Evolutionary conservation across 805 yeast genomes (phyloP).

Genomic region (Lipomyces starkeyi): DNA sequence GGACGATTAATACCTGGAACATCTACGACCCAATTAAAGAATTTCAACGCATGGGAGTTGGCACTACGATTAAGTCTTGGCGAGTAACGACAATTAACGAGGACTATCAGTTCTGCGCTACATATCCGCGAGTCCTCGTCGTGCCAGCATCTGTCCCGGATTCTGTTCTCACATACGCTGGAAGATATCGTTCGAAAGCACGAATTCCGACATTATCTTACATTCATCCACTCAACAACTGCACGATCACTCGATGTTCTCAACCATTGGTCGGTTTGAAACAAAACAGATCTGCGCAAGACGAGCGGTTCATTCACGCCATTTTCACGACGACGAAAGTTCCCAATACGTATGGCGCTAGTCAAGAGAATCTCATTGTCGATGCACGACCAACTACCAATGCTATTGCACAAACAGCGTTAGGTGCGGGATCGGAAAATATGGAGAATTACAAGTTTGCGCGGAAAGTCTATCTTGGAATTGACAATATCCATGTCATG

Average conservation of each 20-base stretch:
- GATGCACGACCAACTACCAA: constrained; percentile 93
- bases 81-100: constrained; percentile 68
- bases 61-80: constrained; percentile 56
- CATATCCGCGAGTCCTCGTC: constrained; percentile 72
- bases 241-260: constrained; percentile 85
- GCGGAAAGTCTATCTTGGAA: constrained; percentile 78
- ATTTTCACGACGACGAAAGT: constrained; percentile 66
- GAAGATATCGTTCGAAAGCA: constrained; percentile 81
- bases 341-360: constrained; percentile 44
- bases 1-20: constrained; percentile 70
- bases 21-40: constrained; percentile 68
- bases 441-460: constrained; percentile 82
- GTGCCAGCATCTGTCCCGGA: constrained; percentile 84
- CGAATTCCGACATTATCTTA: constrained; percentile 85
- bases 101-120: constrained; percentile 60
- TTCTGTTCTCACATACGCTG: constrained; percentile 79
- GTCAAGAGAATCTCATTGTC: constrained; percentile 69
- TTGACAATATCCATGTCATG: constrained; percentile 95
- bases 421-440: constrained; percentile 97
- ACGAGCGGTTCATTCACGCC: constrained; percentile 79
- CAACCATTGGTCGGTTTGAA: constrained; percentile 93
- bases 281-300: constrained; percentile 87
- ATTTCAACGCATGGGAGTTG: constrained; percentile 72
- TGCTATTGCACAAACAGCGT: constrained; percentile 94
- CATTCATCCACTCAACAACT: constrained; percentile 61